These are phyloP conservation scores for Helianthus tuberosus DNA, from an alignment of 129 eudicot genomes.

Conservation along the genomic window DNA sequence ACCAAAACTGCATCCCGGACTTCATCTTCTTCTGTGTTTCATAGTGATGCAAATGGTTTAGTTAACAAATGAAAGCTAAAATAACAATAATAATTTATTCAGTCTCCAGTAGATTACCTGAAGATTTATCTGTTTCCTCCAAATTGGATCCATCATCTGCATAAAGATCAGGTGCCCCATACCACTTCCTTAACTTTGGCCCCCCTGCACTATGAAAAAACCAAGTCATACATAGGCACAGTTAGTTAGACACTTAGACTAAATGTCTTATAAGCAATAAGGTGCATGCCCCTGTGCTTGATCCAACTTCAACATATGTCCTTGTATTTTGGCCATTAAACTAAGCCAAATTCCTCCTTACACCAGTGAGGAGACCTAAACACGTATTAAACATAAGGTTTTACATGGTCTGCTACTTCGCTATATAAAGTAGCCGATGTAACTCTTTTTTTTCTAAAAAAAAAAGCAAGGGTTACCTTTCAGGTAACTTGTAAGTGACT, in stretches of 20 bases:
- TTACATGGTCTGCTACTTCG: not conserved
- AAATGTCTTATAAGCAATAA: not conserved
- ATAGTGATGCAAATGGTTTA: constrained; percentile 25
- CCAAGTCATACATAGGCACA: not conserved
- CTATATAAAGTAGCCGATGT: not conserved
- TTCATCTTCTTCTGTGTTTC: constrained; percentile 66
- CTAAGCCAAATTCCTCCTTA: not conserved
- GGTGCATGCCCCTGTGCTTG: constrained; percentile 1
- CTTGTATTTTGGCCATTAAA: not conserved
- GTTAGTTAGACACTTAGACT: constrained; percentile 1
- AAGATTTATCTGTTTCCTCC: constrained; percentile 52
- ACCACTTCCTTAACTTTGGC: constrained; percentile 96
- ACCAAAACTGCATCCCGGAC: constrained; percentile 85
- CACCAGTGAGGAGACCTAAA: not conserved
- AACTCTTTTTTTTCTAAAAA: too few species aligned
- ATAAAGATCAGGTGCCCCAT: constrained; percentile 84
- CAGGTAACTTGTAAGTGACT: not conserved
- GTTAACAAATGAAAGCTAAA: constrained; percentile 19
- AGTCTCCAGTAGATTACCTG: constrained; percentile 43
- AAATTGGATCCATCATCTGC: constrained; percentile 54
- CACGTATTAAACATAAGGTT: not conserved
- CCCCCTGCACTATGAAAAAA: constrained; percentile 61
- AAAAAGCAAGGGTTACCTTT: too few species aligned
- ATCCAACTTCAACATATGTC: not conserved
- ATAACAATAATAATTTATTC: not conserved